Percentiles rank a stretch among this genome's conserved stretches.
Evolutionary conservation across 2,329 filamentous ascomycete genomes (phyloP).

Genomic region (Ophiostoma ips): DNA sequence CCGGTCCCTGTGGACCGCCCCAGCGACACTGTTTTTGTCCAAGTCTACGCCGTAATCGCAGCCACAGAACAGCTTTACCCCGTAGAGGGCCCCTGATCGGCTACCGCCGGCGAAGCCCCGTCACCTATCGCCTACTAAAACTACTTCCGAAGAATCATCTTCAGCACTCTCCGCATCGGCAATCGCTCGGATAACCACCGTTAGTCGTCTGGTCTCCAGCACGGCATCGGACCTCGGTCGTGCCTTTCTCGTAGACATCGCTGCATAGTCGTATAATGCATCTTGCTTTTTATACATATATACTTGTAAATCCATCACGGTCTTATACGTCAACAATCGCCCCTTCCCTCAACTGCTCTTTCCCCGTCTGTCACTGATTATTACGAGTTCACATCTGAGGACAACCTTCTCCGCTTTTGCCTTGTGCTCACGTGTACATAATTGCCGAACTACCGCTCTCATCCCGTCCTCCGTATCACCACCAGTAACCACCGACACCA

Average conservation of each 20-base stretch:
- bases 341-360: too few relatives aligned
- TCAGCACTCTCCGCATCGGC: constrained; percentile 4
- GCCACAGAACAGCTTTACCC: too few relatives aligned
- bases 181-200: constrained; percentile 7
- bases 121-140: background rate
- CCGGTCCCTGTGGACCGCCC: too few relatives aligned
- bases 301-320: too few relatives aligned
- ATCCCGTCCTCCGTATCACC: background rate
- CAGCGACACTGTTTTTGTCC: background rate
- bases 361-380: too few relatives aligned
- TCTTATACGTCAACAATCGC: too few relatives aligned
- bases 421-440: background rate
- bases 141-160: constrained; percentile 7
- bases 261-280: background rate
- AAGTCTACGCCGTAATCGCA: background rate
- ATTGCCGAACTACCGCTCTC: background rate
- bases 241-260: background rate
- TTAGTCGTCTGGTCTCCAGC: background rate
- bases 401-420: too few relatives aligned
- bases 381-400: too few relatives aligned
- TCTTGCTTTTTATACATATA: background rate
- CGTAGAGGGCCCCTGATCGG: background rate
- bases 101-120: too few relatives aligned
- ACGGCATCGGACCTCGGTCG: background rate
- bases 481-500: background rate